Evolutionary conservation across 148 eudicot species (phyloP).

Genomic region (Spergularia marina): DNA sequence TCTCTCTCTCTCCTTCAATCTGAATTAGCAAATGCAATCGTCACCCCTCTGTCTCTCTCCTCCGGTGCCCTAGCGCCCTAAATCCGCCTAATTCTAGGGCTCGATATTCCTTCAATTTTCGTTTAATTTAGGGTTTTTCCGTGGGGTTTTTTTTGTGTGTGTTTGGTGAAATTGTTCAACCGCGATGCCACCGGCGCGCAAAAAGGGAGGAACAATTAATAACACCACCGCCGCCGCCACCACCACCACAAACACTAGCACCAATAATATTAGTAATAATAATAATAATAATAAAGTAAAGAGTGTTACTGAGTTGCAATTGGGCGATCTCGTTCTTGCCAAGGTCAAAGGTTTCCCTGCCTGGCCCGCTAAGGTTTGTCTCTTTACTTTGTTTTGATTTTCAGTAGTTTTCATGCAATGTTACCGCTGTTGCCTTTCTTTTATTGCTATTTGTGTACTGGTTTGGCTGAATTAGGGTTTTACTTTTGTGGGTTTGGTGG

Average conservation of each 20-base stretch:
- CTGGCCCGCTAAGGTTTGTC: slow-evolving; percentile 91
- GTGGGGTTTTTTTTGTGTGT: neutral
- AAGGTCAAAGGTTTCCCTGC: slow-evolving; percentile 93
- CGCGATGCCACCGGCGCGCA: slow-evolving; percentile 84
- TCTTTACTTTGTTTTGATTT: neutral
- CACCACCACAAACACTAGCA: no score
- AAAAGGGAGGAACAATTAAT: slow-evolving; percentile 44
- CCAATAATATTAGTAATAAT: neutral
- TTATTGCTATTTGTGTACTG: slow-evolving; percentile 1
- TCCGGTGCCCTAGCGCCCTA: neutral
- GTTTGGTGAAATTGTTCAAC: neutral
- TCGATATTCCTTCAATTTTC: slow-evolving; percentile 19
- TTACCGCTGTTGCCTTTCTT: neutral
- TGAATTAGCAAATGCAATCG: slow-evolving; percentile 13
- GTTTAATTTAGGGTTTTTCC: slow-evolving; percentile 18
- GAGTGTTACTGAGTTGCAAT: slow-evolving; percentile 41
- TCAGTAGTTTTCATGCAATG: neutral
- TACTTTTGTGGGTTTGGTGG: neutral
- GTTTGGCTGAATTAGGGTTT: slow-evolving; percentile 14
- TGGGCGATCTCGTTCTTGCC: slow-evolving; percentile 98
- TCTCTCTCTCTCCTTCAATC: neutral
- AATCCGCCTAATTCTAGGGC: neutral
- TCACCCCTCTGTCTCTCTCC: neutral
- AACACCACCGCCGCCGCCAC: no score
- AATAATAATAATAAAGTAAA: slow-evolving; percentile 37